Base-by-base conservation (phyloP, 345 rosid genomes). In the Euphorbia lathyris region DNA sequence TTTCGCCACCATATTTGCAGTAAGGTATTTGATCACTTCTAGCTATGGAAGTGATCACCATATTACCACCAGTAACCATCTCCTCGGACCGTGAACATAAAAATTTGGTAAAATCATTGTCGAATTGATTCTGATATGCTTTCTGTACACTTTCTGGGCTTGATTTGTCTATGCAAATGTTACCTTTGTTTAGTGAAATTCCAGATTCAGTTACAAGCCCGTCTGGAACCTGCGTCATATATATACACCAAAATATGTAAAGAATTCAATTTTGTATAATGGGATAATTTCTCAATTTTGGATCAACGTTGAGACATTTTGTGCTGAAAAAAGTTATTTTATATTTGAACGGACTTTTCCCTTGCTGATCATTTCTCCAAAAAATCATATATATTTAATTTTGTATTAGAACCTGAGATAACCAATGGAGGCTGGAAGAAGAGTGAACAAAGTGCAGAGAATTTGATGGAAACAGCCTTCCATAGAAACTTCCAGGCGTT, bases 81-180 rank as follows among this genome's bases (percentile, higher is more conserved):
- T 90, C 92, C 51, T 85, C 43, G 0, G 81, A 76, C 0, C 89
- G 80, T 23, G 68, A 67, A 26, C 64, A 74, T 17, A 85, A 61
- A 77, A 90, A 85, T 38, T 14, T 12, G 0, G 78, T 72, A 74
- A 90, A 86, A 60, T 87, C 92, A 12, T 29, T 50, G 22, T 80
- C 69, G 53, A 85, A 87, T 25, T 85, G 90, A 43, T 70, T 52
- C 36, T 67, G 58, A 66, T 83, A 87, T 36, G 89, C 75, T 53
- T 78, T 76, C 26, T 70, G 52, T 0, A 76, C 83, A 10, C 61
- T 66, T 6, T 71, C 63, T 36, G 85, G 82, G 51, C 88, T 84
- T 26, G 80, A 53, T 4, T 29, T 77, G 27, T 79, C 58, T 25
- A 77, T 43, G 66, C 65, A 84, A 45, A 80, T 65, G 11, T 14